Evolutionary conservation across 164 flowering plant species (phyloP), one percentile per base, ranked within the genome.

Genomic region (Tetracentron sinense): DNA sequence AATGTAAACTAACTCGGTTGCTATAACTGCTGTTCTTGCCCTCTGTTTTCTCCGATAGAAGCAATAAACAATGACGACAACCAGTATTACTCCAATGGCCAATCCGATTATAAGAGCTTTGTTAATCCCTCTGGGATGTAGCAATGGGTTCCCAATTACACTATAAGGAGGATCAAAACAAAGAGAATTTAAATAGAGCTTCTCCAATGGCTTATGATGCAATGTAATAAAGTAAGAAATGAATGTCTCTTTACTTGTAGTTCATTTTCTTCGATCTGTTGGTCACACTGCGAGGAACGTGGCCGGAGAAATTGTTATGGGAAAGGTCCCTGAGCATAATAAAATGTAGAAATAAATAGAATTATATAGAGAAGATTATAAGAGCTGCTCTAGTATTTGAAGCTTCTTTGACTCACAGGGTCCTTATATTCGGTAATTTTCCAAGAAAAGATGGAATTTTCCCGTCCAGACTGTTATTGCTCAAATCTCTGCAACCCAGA

Each of bases 251-350:
- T 21, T 7, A 58, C 64, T 47, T 48, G 19, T 47, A 49, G 5
- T 1, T 29, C 8, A 48, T 0, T 2, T 49, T n/a, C 54, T 47
- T 61, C n/a, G n/a, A n/a, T 25, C 20, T 61, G 2, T 26, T 29
- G 26, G 17, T 48, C 15, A 61, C 11, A 15, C 29, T 49, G 2
- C 5, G 2, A 10, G 64, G 64, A 19, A 61, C n/a, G 28, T 49
- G 7, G 22, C 64, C 64, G 7, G 64, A 61, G 35, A 61, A 61
- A 53, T 49, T 29, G 49, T 61, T 61, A 14, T 47, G 1, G 1
- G 22, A 33, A 7, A 61, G 55, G 12, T 25, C 14, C 5, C 50
- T 58, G 29, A 29, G 31, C 46, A 20, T 10, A 19, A 3, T 56
- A 56, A 6, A 54, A 20, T 5, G 12, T 10, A 26, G 27, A 19